Conservation (phyloP, 352 stramenopile species). For the Phytophthora vignae region DNA sequence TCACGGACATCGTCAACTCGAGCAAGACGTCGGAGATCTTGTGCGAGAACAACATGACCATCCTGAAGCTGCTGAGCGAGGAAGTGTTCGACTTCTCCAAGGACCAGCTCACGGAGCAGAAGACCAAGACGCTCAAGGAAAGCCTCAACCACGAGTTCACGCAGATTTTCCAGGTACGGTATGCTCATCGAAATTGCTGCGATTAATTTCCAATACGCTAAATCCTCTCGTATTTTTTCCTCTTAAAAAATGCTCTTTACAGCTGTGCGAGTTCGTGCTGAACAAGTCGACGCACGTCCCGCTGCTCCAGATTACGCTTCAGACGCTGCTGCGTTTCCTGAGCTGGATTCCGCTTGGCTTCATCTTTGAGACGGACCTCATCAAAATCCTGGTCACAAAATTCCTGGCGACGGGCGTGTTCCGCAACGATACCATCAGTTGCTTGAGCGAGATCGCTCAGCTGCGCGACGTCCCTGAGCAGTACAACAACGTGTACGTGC, state of each 20-base stretch:
- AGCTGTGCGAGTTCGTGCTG: slow-evolving; percentile 98
- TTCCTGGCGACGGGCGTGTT: slow-evolving; percentile 96
- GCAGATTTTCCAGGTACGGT: slow-evolving; percentile 94
- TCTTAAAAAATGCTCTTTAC: slow-evolving; percentile 8
- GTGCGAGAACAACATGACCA: slow-evolving; percentile 99
- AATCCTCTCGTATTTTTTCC: slow-evolving; percentile 19
- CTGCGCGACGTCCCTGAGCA: slow-evolving; percentile 92
- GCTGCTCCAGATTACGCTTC: slow-evolving; percentile 96
- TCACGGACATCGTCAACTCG: slow-evolving; percentile 95
- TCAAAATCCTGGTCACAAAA: slow-evolving; percentile 96
- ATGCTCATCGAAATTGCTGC: background rate
- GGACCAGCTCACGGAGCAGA: slow-evolving; percentile 98
- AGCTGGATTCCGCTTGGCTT: slow-evolving; percentile 99
- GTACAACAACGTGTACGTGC: slow-evolving; percentile 96
- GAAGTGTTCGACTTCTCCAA: slow-evolving; percentile 99
- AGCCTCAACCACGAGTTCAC: slow-evolving; percentile 98
- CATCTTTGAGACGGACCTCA: slow-evolving; percentile 98
- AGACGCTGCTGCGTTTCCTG: slow-evolving; percentile 97
- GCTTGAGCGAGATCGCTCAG: slow-evolving; percentile 98
- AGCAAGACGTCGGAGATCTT: slow-evolving; percentile 97
- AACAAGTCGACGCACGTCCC: slow-evolving; percentile 93
- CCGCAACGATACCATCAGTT: slow-evolving; percentile 98
- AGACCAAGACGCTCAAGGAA: slow-evolving; percentile 98
- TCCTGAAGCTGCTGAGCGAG: slow-evolving; percentile 99
- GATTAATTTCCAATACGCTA: background rate